phyloP scores from a whole-genome alignment of 176 grass and related monocot species.

The Stipa capillata region DNA sequence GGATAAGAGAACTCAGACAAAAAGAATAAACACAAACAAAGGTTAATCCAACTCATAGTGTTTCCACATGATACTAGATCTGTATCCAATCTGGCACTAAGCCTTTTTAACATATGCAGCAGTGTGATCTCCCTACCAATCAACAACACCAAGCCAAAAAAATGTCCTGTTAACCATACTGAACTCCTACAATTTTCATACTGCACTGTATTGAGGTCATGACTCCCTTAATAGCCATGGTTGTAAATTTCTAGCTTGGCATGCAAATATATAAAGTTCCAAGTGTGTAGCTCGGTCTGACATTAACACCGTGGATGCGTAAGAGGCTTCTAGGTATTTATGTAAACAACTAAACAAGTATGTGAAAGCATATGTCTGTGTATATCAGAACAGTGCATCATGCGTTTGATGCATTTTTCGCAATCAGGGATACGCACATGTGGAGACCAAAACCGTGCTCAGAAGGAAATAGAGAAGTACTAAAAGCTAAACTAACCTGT shows the following conservation, averaged over 20 bases:
- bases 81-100: background rate
- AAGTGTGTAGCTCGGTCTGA: background rate
- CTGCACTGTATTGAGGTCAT: background rate
- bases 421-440: background rate
- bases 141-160: background rate
- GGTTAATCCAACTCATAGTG: background rate
- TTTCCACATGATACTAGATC: background rate
- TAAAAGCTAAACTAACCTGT: conserved; percentile 48
- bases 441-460: background rate
- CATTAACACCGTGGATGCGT: background rate
- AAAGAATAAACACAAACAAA: background rate
- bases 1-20: conserved; percentile 20
- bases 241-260: background rate
- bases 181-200: background rate
- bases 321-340: conserved; percentile 1
- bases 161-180: background rate
- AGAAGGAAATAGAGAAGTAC: background rate
- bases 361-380: background rate
- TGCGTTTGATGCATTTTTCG: background rate
- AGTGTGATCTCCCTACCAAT: background rate
- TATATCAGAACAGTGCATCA: background rate
- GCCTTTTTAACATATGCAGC: background rate
- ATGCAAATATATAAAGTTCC: background rate
- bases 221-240: background rate
- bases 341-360: conserved; percentile 21